These are phyloP conservation scores for Mycena pura DNA, from an alignment of 768 basidiomycete species.

Conservation along the genomic window DNA sequence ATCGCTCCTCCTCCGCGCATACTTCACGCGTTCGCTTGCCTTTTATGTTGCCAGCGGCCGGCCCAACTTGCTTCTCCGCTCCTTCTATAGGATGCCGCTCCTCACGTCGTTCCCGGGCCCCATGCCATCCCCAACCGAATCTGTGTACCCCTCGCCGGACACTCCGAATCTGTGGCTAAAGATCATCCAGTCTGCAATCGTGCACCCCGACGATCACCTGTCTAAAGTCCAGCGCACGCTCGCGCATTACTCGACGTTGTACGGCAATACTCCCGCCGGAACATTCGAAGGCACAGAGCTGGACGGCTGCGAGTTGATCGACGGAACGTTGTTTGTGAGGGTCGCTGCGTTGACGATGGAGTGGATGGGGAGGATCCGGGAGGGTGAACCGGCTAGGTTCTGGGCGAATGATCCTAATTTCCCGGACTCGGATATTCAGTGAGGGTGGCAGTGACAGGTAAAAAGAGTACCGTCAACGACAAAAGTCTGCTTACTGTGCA, in stretches of 20 bases:
- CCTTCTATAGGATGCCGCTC: conserved; percentile 45
- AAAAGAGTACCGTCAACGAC: too few relatives aligned
- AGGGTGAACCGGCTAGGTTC: conserved; percentile 10
- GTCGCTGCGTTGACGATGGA: conserved; percentile 8
- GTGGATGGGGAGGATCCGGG: conserved; percentile 10
- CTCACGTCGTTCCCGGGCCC: conserved; percentile 6
- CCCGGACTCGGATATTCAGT: too few relatives aligned
- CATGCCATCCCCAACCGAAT: not conserved
- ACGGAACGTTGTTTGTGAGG: conserved; percentile 13
- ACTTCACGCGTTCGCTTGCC: conserved; percentile 57
- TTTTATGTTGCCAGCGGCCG: conserved; percentile 68
- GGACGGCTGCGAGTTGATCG: conserved; percentile 1
- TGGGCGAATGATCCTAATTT: conserved; percentile 12
- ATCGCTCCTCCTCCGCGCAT: conserved; percentile 60
- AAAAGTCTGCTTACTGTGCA: too few relatives aligned
- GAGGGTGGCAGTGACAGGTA: too few relatives aligned
- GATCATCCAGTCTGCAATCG: conserved; percentile 52
- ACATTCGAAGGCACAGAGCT: conserved; percentile 8
- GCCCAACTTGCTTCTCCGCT: conserved; percentile 52
- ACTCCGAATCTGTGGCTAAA: conserved; percentile 67
- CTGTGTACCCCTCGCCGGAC: conserved; percentile 36
- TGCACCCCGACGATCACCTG: conserved; percentile 38
- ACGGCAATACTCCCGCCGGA: conserved; percentile 1
- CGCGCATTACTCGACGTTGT: conserved; percentile 6
- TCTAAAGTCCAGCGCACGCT: conserved; percentile 37